Percentiles rank a stretch among this genome's conserved stretches.
Evolutionary conservation across 352 stramenopile genomes (phyloP).

Genomic region (Pythium periplocum): DNA sequence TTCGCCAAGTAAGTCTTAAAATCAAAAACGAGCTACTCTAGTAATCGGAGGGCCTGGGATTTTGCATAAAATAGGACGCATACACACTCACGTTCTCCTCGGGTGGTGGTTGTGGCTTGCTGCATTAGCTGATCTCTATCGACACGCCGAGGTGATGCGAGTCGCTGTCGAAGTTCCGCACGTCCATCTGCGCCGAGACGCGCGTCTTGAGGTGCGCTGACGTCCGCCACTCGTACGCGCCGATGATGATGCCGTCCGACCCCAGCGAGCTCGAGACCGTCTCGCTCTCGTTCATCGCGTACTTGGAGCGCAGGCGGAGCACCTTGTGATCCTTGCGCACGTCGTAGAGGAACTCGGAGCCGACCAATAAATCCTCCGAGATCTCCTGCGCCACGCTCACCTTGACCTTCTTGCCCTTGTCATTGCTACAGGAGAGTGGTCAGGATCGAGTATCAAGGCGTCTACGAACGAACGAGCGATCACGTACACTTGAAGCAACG

Average conservation of each 20-base stretch:
- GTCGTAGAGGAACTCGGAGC: conserved; percentile 59
- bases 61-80: no score
- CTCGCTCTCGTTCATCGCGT: conserved; percentile 41
- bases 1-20: conserved; percentile 66
- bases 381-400: conserved; percentile 61
- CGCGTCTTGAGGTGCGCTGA: conserved; percentile 71
- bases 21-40: conserved; percentile 3
- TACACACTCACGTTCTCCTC: conserved; percentile 3
- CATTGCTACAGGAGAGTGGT: conserved; percentile 33
- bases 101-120: neutral
- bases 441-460: neutral
- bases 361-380: conserved; percentile 48
- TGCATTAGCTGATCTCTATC: conserved; percentile 56
- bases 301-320: conserved; percentile 50
- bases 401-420: conserved; percentile 52
- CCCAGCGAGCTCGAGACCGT: conserved; percentile 53
- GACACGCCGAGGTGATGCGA: conserved; percentile 78
- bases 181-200: conserved; percentile 71
- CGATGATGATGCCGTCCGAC: conserved; percentile 69
- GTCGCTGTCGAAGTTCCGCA: conserved; percentile 81
- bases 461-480: no score
- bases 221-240: conserved; percentile 73
- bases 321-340: conserved; percentile 64
- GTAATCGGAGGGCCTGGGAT: no score
- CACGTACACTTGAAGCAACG: conserved; percentile 70